Conservation (phyloP, 1,139 yeast genomes). For the Hyphopichia buzzinii region DNA sequence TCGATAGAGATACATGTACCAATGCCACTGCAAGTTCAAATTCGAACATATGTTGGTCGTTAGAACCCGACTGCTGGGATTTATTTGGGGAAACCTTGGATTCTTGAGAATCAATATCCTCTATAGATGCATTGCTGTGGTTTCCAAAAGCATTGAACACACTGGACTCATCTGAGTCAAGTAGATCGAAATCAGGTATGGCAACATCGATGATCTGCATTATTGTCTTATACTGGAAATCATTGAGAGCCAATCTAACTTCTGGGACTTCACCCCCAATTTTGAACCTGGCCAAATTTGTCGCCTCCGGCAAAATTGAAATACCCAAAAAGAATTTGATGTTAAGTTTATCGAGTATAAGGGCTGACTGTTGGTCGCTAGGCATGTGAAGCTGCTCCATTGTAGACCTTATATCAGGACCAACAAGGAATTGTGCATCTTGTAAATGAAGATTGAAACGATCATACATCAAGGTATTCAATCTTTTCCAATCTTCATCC, state of each 20-base stretch:
- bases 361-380: slow-evolving; percentile 34
- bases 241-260: slow-evolving; percentile 71
- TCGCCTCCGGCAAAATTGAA: slow-evolving; percentile 81
- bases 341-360: slow-evolving; percentile 74
- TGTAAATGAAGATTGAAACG: slow-evolving; percentile 72
- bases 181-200: slow-evolving; percentile 56
- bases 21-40: slow-evolving; percentile 65
- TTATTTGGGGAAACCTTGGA: slow-evolving; percentile 7
- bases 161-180: slow-evolving; percentile 30
- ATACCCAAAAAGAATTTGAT: slow-evolving; percentile 72
- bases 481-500: slow-evolving; percentile 65
- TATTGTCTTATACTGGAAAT: slow-evolving; percentile 83
- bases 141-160: slow-evolving; percentile 36
- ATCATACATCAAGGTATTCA: slow-evolving; percentile 86
- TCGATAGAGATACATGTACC: slow-evolving; percentile 60
- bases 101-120: slow-evolving; percentile 20
- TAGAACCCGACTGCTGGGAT: slow-evolving; percentile 14
- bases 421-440: slow-evolving; percentile 87
- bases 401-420: slow-evolving; percentile 75
- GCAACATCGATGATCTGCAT: slow-evolving; percentile 73
- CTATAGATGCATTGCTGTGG: slow-evolving; percentile 17
- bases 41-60: slow-evolving; percentile 64
- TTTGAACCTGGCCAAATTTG: slow-evolving; percentile 67
- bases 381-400: slow-evolving; percentile 61
- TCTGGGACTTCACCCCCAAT: slow-evolving; percentile 81